Percentiles rank a stretch among this genome's conserved stretches.
Evolutionary conservation across 495 filamentous ascomycete genomes (phyloP).

Genomic region (Pyronema domesticum): DNA sequence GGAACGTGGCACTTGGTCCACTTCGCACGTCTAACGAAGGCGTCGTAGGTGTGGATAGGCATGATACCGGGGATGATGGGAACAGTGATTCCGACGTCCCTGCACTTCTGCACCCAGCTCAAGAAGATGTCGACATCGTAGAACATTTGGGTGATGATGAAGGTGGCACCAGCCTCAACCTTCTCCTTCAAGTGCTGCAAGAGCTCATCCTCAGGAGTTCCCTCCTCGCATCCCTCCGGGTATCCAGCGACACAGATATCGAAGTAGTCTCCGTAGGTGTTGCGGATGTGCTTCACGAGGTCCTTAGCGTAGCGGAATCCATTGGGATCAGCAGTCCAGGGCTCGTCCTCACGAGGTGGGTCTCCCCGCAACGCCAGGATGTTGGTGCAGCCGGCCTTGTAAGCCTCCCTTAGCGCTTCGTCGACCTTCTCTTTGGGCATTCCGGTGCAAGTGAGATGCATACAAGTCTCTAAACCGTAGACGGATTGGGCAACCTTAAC

Average conservation of each 20-base stretch:
- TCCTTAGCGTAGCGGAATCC: constrained; percentile 88
- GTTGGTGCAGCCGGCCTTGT: constrained; percentile 92
- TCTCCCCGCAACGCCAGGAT: constrained; percentile 91
- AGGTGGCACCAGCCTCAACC: constrained; percentile 81
- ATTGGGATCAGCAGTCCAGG: constrained; percentile 71
- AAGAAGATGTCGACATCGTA: constrained; percentile 94
- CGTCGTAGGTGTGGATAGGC: constrained; percentile 90
- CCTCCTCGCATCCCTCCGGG: constrained; percentile 88
- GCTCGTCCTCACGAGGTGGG: constrained; percentile 83
- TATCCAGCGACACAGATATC: constrained; percentile 97
- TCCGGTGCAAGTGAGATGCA: constrained; percentile 98
- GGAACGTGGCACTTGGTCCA: constrained; percentile 78
- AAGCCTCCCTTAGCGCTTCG: constrained; percentile 68
- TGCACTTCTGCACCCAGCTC: constrained; percentile 68
- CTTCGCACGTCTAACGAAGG: constrained; percentile 72
- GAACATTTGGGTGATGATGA: constrained; percentile 98
- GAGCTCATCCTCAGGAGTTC: constrained; percentile 62
- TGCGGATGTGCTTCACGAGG: constrained; percentile 78
- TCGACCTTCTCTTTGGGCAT: constrained; percentile 88
- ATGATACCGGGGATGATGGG: constrained; percentile 97
- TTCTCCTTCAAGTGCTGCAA: constrained; percentile 95
- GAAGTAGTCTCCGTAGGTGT: constrained; percentile 84
- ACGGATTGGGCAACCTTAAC: constrained; percentile 91
- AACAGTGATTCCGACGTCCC: constrained; percentile 65
- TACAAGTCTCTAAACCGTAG: constrained; percentile 92